These are phyloP conservation scores for Rhizophora mangle DNA, from an alignment of 345 rosid genomes.

Conservation along the genomic window DNA sequence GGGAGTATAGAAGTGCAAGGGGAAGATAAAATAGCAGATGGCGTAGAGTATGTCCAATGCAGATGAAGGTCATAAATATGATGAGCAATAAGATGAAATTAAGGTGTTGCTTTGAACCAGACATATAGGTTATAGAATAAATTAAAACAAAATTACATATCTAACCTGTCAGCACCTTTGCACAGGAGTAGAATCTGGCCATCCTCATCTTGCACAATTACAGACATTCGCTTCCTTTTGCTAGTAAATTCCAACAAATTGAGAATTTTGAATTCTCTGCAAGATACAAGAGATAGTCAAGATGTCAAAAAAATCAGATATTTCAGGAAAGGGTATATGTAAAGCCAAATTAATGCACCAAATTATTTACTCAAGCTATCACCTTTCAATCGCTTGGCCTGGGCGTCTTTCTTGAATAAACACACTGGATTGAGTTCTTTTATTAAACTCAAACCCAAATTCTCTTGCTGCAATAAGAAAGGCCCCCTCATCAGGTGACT, in stretches of 20 bases:
- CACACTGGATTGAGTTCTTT: conserved; percentile 86
- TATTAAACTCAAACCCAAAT: conserved; percentile 87
- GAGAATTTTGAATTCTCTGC: conserved; percentile 91
- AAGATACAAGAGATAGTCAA: conserved; percentile 23
- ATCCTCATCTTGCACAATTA: conserved; percentile 70
- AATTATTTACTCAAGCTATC: conserved; percentile 22
- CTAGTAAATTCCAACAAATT: conserved; percentile 90
- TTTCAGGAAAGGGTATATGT: conserved; percentile 8
- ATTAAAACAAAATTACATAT: conserved; percentile 3
- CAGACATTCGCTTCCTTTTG: conserved; percentile 97
- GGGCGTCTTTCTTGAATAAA: conserved; percentile 55
- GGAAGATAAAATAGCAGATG: too few relatives aligned
- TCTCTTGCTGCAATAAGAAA: conserved; percentile 96
- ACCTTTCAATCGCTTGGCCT: conserved; percentile 74
- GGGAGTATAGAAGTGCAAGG: too few relatives aligned
- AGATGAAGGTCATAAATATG: neutral
- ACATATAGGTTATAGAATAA: neutral
- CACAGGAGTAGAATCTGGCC: conserved; percentile 83
- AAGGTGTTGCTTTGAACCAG: neutral
- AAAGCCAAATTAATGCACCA: conserved; percentile 8
- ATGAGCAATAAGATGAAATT: neutral
- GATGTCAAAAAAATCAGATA: conserved; percentile 15
- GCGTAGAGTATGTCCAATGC: neutral
- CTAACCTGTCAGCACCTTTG: conserved; percentile 99
- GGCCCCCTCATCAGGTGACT: conserved; percentile 96